Base-by-base conservation (phyloP, 768 basidiomycete species). In the Dendrothele bispora region DNA sequence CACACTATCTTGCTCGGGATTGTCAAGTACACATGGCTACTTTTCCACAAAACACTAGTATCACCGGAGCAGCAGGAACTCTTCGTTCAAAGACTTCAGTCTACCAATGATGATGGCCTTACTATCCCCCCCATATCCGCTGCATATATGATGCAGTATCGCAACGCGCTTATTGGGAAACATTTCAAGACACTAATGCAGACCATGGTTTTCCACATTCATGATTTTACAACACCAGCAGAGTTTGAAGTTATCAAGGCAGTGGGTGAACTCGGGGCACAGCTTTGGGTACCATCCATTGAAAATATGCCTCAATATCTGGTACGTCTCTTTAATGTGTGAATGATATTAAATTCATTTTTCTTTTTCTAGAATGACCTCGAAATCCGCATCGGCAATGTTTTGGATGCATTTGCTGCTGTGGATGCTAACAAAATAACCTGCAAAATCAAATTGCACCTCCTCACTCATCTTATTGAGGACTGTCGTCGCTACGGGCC, bases 221-320 rank as follows among this genome's bases (percentile, higher is more conserved):
- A 72, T 18, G 63, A 71, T 18, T 55, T 76, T 4, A 56, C 66
- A 0, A 53, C 59, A 5, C 3, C 35, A 0, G 32, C 5, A 1
- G 55, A 62, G 2, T 65, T 72, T 17, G 10, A 43, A 5, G 49
- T 66, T 0, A 69, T 64, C 35, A 62, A 62, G 12, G 57, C 67
- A 0, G 53, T 69, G 14, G 69, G 70, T 0, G 57, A 63, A 7
- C 61, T 77, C 0, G 37, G 60, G 0, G 65, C 71, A 0, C 58
- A 74, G 0, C 53, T 78, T 0, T 79, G 76, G 77, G 53, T 71
- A 12, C 64, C 65, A 0, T 61, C 65, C 48, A 77, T 78, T 20
- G 39, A 51, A 0, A 53, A 76, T 40, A 55, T 58, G 14, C 57
- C 68, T 4, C 40, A 55, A 15, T 78, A 74, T 52, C 46, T 66